These are phyloP conservation scores for Fusarium sp. DNA, from an alignment of 2,329 filamentous ascomycete genomes.

Conservation along the genomic window DNA sequence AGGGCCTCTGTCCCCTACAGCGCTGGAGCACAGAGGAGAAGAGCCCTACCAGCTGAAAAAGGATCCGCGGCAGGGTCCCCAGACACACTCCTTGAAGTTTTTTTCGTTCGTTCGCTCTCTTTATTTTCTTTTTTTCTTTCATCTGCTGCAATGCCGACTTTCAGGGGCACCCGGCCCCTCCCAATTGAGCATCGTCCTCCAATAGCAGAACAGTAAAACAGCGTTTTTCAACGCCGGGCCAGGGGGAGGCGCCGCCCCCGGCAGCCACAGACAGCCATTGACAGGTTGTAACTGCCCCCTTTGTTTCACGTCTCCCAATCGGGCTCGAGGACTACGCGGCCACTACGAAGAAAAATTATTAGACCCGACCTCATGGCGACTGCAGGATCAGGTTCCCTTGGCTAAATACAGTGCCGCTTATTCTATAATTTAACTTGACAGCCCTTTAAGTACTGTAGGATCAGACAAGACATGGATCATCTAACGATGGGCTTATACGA, in stretches of 20 bases:
- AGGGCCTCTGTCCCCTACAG: conserved; percentile 5
- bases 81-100: conserved; percentile 20
- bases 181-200: conserved; percentile 26
- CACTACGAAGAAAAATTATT: conserved; percentile 16
- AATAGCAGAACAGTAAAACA: conserved; percentile 21
- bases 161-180: conserved; percentile 34
- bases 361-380: not conserved
- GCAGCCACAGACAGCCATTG: conserved; percentile 39
- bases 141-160: conserved; percentile 24
- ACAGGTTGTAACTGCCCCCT: conserved; percentile 33
- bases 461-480: conserved; percentile 16
- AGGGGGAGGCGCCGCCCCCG: conserved; percentile 46
- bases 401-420: conserved; percentile 20
- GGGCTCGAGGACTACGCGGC: conserved; percentile 36
- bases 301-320: conserved; percentile 46
- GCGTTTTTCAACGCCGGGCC: conserved; percentile 31
- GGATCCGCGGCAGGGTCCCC: conserved; percentile 43
- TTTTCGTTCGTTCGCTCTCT: conserved; percentile 1
- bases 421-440: conserved; percentile 6
- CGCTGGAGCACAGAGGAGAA: conserved; percentile 3
- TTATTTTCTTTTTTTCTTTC: not conserved
- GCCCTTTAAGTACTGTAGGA: conserved; percentile 2
- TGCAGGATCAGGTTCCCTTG: conserved; percentile 1
- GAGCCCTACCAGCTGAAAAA: conserved; percentile 44
- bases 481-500: conserved; percentile 16